Evolutionary conservation across 2,329 filamentous ascomycete species (phyloP), one percentile per base, ranked within the genome.

Genomic region (Fusarium albidum): DNA sequence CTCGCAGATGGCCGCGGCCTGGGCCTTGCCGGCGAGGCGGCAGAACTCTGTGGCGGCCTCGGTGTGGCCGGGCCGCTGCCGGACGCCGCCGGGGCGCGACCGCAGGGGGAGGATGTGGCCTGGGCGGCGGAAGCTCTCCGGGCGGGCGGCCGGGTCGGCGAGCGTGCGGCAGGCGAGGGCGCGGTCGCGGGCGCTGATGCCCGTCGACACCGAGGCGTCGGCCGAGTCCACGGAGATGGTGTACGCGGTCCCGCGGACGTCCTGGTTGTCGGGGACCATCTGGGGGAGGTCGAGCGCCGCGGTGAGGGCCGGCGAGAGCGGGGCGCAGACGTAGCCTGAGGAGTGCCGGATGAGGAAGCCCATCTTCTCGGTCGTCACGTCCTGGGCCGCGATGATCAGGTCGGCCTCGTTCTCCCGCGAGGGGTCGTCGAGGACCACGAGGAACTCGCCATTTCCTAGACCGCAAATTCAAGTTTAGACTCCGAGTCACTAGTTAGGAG

Each of bases 381-480:
- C 83, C 64, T 92, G 80, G 58, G 92, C 94, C 63, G 95, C 91
- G 70, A 98, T 96, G 75, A 98, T 97, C 41, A 99, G 85, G 78
- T 99, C 95, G 74, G 93, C 95, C 82, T 99, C 95, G 75, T 99
- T 99, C 76, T 99, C 95, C 74, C 95, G 93, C 58, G 88, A 85
- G 61, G 92, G 87, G 65, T 91, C 90, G 79, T 99, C 95, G 69
- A 99, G 91, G 31, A 97, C 94, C 57, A 99, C 87, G 72, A 99
- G 89, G 82, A 98, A 98, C 71, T 98, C 88, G 74, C 92, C 92
- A 75, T 87, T 84, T 68, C 81, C 88, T 91, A 61, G 7, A 7
- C 5, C 21, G 45, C 41, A 9, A 35, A 50, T 25, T 27, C 40
- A 21, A 13, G 42, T 65, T 64, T 40, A 65, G 55, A 26, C 9